Evolutionary conservation across 495 filamentous ascomycete genomes (phyloP), one percentile per base, ranked within the genome.

Genomic region (Neurospora tetrasperma): DNA sequence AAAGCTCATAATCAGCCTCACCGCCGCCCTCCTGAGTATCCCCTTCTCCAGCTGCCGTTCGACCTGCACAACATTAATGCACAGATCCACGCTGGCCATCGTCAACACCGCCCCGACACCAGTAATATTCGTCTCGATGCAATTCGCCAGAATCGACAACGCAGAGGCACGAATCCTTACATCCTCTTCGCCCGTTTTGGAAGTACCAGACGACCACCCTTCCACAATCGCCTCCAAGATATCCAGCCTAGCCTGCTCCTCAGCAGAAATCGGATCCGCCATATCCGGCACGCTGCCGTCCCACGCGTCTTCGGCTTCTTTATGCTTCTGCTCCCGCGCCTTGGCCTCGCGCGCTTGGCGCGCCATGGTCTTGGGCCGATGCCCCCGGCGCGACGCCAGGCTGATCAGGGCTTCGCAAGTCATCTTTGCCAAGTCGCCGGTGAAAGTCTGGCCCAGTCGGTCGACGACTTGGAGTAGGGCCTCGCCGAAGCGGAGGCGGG

Each of bases 161-260:
- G 93, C 93, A 0, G 93, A 96, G 10, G 92, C 86, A 7, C 94
- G 89, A 44, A 94, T 85, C 16, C 94, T 86, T 3, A 95, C 83
- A 76, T 97, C 93, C 75, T 97, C 94, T 23, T 87, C 84, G 0
- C 87, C 85, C 2, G 89, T 87, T 70, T 87, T 91, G 54, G 86
- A 86, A 70, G 90, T 88, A 0, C 54, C 54, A 6, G 54, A 27
- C 6, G 54, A 66, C 94, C 94, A 97, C 6, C 91, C 91, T 6
- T 85, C 82, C 2, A 96, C 85, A 44, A 96, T 92, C 68, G 86
- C 86, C 18, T 86, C 85, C 0, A 91, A 82, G 12, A 89, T 80
- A 4, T 85, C 86, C 31, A 86, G 82, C 74, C 88, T 85, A 46
- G 85, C 76, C 43, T 82, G 80, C 66, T 86, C 85, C 12, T 86